Evolutionary conservation across 2,329 filamentous ascomycete species (phyloP).

Genomic region (Pseudocercospora musae): DNA sequence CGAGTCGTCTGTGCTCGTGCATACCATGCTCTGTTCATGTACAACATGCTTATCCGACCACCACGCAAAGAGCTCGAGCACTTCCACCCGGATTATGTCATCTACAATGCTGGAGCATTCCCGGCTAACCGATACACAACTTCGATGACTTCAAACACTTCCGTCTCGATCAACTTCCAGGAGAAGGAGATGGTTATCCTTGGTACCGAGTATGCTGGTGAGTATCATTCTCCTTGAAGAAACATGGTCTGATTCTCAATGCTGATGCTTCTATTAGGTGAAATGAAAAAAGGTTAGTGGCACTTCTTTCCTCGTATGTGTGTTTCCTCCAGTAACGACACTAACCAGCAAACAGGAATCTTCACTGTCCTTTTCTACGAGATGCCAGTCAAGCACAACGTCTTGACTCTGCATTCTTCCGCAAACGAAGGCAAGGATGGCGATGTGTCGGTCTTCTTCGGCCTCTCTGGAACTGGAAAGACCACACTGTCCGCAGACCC

Average conservation of each 20-base stretch:
- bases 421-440: constrained; percentile 94
- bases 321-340: neutral
- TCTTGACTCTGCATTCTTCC: constrained; percentile 95
- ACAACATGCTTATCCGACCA: constrained; percentile 99
- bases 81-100: constrained; percentile 99
- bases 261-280: neutral
- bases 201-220: constrained; percentile 84
- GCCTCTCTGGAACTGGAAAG: constrained; percentile 97
- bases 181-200: constrained; percentile 99
- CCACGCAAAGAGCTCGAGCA: constrained; percentile 85
- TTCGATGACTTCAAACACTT: constrained; percentile 98
- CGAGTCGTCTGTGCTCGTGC: constrained; percentile 97
- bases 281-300: constrained; percentile 31
- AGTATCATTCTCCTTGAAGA: too few species aligned
- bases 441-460: constrained; percentile 98
- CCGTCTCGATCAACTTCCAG: constrained; percentile 97
- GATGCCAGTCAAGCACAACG: constrained; percentile 99
- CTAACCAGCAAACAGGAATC: constrained; percentile 56
- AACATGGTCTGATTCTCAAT: too few species aligned
- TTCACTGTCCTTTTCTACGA: constrained; percentile 99
- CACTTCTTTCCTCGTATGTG: neutral
- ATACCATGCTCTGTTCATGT: constrained; percentile 99
- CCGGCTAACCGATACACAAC: constrained; percentile 96
- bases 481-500: constrained; percentile 96
- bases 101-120: constrained; percentile 99